Evolutionary conservation across 2,329 filamentous ascomycete genomes (phyloP), one percentile per base, ranked within the genome.

Genomic region (Pseudogymnoascus sp.): DNA sequence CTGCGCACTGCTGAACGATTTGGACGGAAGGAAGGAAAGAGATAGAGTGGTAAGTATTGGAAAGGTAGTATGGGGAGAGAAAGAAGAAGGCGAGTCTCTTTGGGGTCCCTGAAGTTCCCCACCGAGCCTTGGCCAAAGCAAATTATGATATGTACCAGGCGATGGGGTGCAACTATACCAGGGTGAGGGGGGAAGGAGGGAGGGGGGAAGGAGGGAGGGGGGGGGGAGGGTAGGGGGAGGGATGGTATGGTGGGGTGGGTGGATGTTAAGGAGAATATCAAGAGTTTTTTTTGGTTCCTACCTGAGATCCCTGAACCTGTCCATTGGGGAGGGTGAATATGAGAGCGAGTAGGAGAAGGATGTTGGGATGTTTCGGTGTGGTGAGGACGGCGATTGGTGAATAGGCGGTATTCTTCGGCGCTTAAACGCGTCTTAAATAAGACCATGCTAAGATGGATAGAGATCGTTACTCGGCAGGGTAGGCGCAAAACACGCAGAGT

Each of bases 1-100:
- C 61, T 67, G 70, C 70, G 71, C 71, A 73, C 72, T 72, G 70
- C 69, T 71, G 69, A 67, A 63, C 62, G 63, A 66, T 47, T 65
- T 64, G 64, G 62, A 63, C 61, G 63, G 42, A 63, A 59, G 64
- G 40, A 44, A 44, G 40, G 40, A 44, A 44, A 21, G 40, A 44
- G 40, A 44, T 44, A 44, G 40, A 23, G 40, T 44, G 40, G 17
- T 23, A 44, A 44, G 40, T 44, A 44, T 44, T 44, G 40, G 40
- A 21, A 4, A 44, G 40, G 40, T 44, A 21, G 40, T 44, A 44
- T 44, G 40, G 17, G 21, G 40, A 44, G 19, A 44, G 40, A 17
- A 44, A 13, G 19, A 44, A 44, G 40, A 44, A 21, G 40, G 9
- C 40, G 40, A 44, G 40, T 44, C 40, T 21, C 40, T 44, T 44